Base-by-base conservation (phyloP, 2,329 filamentous ascomycete genomes). In the Ustilaginoidea virens region DNA sequence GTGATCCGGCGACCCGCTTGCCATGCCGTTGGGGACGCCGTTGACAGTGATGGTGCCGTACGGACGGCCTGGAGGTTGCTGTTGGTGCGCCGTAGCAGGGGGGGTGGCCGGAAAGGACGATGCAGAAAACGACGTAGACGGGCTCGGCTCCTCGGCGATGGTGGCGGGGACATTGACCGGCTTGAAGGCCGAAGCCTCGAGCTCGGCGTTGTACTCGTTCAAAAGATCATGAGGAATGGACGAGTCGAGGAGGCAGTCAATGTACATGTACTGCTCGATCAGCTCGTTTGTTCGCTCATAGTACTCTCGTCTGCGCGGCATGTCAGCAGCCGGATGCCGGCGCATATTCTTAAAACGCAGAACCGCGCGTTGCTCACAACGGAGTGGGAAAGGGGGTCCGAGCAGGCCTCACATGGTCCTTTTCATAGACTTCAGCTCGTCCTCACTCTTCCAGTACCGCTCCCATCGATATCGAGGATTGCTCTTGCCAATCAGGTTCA, bases 221-320 rank as follows among this genome's bases (percentile, higher is more conserved):
- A 96, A 74, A 25, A 96, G 62, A 43, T 87, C 77, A 46, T 92
- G 86, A 2, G 86, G 86, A n/a, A 93, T 69, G 17, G 82, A 86
- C 7, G 83, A 93, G 54, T 93, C 85, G 36, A 96, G 66, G 32
- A 96, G 62, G 29, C 78, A 72, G 54, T 94, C 87, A 42, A 94
- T 93, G 50, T 92, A 94, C 37, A 92, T 64, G 50, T 94, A 96
- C 49, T 92, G 80, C 50, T 90, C 80, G 34, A 96, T 74, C 24
- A 94, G 63, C 40, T 76, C 74, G 55, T 96, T 96, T 47, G 76
- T 87, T 24, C 81, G 73, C 59, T 92, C 77, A 47, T 96, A 92
- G 56, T 93, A 94, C 45, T 76, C 48, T 26, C 85, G 79, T 35
- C 72, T 77, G 20, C 7, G 14, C 6, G 16, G 6, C 9, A 13